Evolutionary conservation across 2,329 filamentous ascomycete genomes (phyloP).

Genomic region (Aspergillus sp.): DNA sequence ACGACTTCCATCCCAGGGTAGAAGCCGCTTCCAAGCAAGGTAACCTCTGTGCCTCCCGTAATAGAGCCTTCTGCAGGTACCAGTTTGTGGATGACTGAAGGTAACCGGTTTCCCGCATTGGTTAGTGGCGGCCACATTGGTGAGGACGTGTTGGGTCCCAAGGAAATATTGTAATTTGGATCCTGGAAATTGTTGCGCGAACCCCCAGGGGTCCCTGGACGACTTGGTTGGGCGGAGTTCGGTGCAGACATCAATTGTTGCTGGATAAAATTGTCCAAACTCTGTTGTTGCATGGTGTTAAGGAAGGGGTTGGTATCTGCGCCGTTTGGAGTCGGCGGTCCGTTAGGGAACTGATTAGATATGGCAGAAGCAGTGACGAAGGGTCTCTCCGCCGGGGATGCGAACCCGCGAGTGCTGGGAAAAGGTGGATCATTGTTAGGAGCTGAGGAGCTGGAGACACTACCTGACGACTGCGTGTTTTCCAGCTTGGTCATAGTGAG

Average conservation of each 20-base stretch:
- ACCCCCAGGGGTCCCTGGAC: slow-evolving; percentile 69
- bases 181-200: slow-evolving; percentile 48
- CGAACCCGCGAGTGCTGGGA: slow-evolving; percentile 39
- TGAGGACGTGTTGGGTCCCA: slow-evolving; percentile 50
- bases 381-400: slow-evolving; percentile 47
- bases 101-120: slow-evolving; percentile 54
- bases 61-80: slow-evolving; percentile 81
- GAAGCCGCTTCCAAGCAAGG: slow-evolving; percentile 78
- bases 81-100: slow-evolving; percentile 75
- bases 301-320: slow-evolving; percentile 63
- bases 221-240: slow-evolving; percentile 71
- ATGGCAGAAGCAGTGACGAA: slow-evolving; percentile 50
- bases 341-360: slow-evolving; percentile 56
- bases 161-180: slow-evolving; percentile 29
- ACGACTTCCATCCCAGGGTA: slow-evolving; percentile 78
- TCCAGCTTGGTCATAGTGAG: slow-evolving; percentile 83
- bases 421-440: slow-evolving; percentile 45
- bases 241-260: slow-evolving; percentile 71
- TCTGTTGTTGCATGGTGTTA: slow-evolving; percentile 61
- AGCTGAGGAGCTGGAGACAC: slow-evolving; percentile 38
- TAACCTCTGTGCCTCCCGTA: slow-evolving; percentile 83
- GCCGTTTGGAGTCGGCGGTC: slow-evolving; percentile 67
- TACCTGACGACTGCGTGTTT: slow-evolving; percentile 47
- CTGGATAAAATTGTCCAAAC: slow-evolving; percentile 65
- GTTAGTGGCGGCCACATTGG: slow-evolving; percentile 56